Conservation (phyloP, 345 rosid species). For the Microthlaspi erraticum region DNA sequence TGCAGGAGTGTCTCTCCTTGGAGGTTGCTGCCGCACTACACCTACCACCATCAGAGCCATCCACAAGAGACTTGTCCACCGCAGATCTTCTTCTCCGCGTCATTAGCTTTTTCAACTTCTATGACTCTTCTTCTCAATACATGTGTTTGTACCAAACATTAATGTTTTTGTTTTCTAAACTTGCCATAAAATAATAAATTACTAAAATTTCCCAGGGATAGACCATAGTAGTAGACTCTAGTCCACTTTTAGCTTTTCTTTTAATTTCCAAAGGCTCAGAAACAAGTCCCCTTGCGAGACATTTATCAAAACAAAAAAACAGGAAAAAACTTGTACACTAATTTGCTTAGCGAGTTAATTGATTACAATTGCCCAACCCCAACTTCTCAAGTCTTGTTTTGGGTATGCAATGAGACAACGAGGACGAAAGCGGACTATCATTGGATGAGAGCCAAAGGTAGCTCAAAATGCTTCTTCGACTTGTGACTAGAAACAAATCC, state of each 20-base stretch:
- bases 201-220: too few relatives aligned
- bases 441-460: slow-evolving; percentile 57
- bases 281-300: too few relatives aligned
- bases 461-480: slow-evolving; percentile 9
- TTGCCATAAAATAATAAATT: too few relatives aligned
- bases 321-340: too few relatives aligned
- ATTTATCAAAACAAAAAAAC: too few relatives aligned
- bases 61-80: slow-evolving; percentile 47
- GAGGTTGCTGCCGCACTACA: slow-evolving; percentile 77
- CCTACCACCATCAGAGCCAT: slow-evolving; percentile 72
- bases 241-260: too few relatives aligned
- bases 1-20: slow-evolving; percentile 68
- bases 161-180: neutral
- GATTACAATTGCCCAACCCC: too few relatives aligned
- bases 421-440: slow-evolving; percentile 93
- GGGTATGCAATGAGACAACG: slow-evolving; percentile 71
- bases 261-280: too few relatives aligned
- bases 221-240: too few relatives aligned
- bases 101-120: slow-evolving; percentile 11
- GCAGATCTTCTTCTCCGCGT: slow-evolving; percentile 39
- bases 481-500: neutral
- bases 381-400: slow-evolving; percentile 29
- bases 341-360: too few relatives aligned
- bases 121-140: neutral
- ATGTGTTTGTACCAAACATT: slow-evolving; percentile 15